Percentiles rank a stretch among this genome's conserved stretches.
phyloP scores from a whole-genome alignment of 768 basidiomycete genomes.

The Royoungia palumana region DNA sequence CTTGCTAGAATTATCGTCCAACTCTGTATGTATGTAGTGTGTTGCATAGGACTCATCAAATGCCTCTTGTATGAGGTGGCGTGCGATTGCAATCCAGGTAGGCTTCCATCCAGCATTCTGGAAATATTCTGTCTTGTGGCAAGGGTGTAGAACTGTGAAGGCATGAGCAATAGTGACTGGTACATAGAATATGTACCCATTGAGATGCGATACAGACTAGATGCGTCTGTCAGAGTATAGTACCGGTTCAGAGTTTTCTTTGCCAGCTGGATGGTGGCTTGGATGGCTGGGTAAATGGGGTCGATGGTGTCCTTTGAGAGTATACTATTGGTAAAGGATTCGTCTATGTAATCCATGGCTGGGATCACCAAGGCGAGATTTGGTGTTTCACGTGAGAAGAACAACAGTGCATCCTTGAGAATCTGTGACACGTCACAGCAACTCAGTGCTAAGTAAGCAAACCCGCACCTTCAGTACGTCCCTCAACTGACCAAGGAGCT shows the following conservation, averaged over 20 bases:
- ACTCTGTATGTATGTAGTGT: no score
- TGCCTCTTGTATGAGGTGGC: no score
- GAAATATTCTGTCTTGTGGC: no score
- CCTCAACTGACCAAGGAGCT: slow-evolving; percentile 28
- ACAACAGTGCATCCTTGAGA: slow-evolving; percentile 34
- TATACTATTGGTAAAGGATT: slow-evolving; percentile 11
- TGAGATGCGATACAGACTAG: slow-evolving; percentile 15
- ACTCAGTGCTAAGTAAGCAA: not conserved
- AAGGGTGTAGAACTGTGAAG: no score
- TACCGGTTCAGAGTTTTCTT: slow-evolving; percentile 26
- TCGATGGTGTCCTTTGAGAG: not conserved
- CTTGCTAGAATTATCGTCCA: no score
- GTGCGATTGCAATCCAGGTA: no score
- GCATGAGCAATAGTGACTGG: no score
- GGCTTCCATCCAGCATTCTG: no score
- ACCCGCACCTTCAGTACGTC: slow-evolving; percentile 32
- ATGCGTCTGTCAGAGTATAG: slow-evolving; percentile 31
- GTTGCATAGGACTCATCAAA: no score
- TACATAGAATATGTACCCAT: no score
- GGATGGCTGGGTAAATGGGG: not conserved
- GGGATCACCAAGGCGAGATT: slow-evolving; percentile 35
- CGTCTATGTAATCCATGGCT: slow-evolving; percentile 37
- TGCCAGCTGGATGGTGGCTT: slow-evolving; percentile 11
- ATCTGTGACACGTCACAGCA: slow-evolving; percentile 16
- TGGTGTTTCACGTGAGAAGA: slow-evolving; percentile 29